These are phyloP conservation scores for Beauveria medogensis DNA, from an alignment of 2,329 filamentous ascomycete genomes.

Conservation along the genomic window DNA sequence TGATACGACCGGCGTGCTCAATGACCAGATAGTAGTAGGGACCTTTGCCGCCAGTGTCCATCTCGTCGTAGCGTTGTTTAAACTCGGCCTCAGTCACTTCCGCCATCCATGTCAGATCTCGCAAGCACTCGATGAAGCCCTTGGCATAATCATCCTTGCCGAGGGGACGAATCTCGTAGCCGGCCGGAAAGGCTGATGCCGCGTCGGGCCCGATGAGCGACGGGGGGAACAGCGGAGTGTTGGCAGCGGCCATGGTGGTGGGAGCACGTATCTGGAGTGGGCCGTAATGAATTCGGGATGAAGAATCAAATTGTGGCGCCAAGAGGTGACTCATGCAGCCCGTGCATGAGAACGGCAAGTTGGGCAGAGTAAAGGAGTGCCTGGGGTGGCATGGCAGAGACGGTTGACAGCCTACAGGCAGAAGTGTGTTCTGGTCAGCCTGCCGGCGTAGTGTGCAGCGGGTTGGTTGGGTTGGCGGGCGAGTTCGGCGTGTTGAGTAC, in stretches of 20 bases:
- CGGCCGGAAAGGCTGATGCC: constrained; percentile 51
- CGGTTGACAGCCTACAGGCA: background rate
- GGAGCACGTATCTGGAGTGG: background rate
- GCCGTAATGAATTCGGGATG: background rate
- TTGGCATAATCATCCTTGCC: constrained; percentile 57
- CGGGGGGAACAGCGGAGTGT: constrained; percentile 49
- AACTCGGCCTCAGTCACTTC: constrained; percentile 60
- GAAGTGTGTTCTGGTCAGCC: background rate
- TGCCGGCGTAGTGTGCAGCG: background rate
- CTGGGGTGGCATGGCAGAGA: background rate
- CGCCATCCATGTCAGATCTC: constrained; percentile 69
- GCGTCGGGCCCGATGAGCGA: constrained; percentile 59
- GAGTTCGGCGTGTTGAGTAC: background rate
- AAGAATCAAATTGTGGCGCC: background rate
- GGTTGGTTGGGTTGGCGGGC: background rate
- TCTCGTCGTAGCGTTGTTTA: constrained; percentile 59
- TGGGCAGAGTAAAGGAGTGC: background rate
- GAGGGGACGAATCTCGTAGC: constrained; percentile 65
- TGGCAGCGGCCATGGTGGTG: constrained; percentile 12
- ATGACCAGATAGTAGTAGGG: constrained; percentile 67
- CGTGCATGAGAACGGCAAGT: background rate
- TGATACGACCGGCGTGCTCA: constrained; percentile 53
- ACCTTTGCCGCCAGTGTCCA: constrained; percentile 26
- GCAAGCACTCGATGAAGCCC: constrained; percentile 68
- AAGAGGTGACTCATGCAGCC: background rate